Conservation (phyloP, 164 flowering plant genomes). For the Umbilicus rupestris region DNA sequence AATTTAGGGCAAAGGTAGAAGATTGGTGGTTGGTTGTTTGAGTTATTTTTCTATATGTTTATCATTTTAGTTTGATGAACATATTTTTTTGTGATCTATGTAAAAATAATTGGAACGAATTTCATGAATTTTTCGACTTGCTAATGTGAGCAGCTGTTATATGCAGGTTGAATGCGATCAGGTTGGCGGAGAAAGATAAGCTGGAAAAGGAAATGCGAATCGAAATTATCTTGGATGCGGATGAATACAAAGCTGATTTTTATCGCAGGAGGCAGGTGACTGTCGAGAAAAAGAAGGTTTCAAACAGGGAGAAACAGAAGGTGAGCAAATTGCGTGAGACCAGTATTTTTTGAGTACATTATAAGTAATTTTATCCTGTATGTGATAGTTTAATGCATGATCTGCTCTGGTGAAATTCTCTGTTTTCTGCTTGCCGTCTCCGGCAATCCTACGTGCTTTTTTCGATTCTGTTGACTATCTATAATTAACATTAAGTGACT, state of each 20-base stretch:
- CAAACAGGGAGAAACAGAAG: conserved; percentile 87
- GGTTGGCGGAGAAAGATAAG: conserved; percentile 85
- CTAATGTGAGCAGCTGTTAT: background rate
- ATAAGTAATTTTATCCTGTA: background rate
- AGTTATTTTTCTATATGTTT: too few relatives aligned
- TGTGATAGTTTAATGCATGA: background rate
- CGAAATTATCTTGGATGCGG: conserved; percentile 80
- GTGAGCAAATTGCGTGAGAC: conserved; percentile 18
- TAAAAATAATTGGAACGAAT: background rate
- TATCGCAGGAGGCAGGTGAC: conserved; percentile 69
- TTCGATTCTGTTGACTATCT: too few relatives aligned
- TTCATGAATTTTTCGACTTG: background rate
- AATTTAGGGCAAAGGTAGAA: too few relatives aligned
- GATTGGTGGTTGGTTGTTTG: too few relatives aligned
- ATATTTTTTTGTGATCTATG: too few relatives aligned
- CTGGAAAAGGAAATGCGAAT: conserved; percentile 76
- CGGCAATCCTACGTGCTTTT: too few relatives aligned
- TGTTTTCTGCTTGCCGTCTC: too few relatives aligned
- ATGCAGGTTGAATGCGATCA: conserved; percentile 71
- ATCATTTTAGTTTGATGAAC: too few relatives aligned
- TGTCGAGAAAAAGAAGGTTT: conserved; percentile 55
- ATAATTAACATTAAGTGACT: too few relatives aligned
- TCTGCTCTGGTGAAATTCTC: background rate
- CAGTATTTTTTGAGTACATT: background rate
- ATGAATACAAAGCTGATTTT: conserved; percentile 60